Base-by-base conservation (phyloP, 129 eudicot species). In the Flaveria brownii region DNA sequence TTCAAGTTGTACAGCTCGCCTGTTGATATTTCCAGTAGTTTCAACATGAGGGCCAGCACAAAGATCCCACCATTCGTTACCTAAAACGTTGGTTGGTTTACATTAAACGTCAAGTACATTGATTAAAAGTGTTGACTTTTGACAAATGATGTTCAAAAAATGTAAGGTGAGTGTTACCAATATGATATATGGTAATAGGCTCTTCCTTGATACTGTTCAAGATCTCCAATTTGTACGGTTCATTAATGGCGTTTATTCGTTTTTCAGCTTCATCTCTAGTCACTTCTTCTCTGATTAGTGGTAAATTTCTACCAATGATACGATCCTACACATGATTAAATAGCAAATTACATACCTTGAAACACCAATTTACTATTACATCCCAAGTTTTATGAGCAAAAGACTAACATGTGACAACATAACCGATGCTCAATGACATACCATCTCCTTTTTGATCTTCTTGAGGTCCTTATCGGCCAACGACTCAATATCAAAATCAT, bases 11-110 rank as follows among this genome's bases (percentile, higher is more conserved):
- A 95, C 84, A 33, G 99, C 99, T 87, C 87, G 88, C 72, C 84
- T 86, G 55, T 86, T 87, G 68, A 95, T 95, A 51, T 81, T 89
- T 78, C 99, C 99, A 62, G 99, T 95, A 78, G 99, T 82, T 86
- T 95, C 99, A 75, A 95, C 97, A 77, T 95, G 99, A 62, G 99
- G 99, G 61, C 99, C 99, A 30, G 97, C 99, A 87, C 99, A 95
- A 71, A 95, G 97, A 81, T 95, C 99, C 99, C 99, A 95, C 99
- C 99, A 95, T 66, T 95, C 97, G 82, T 91, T 74, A 68, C 99
- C 99, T 94, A 59, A n/a, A 81, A 80, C 33, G 36, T 47, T 50
- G 70, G 50, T 39, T 23, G 6, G 50, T 49, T 47, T 30, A 30
- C 14, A 14, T 69, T 17, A 63, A 16, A 63, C 16, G 13, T 28